Percentiles rank a stretch among this genome's conserved stretches.
phyloP scores from a whole-genome alignment of 805 yeast genomes.

The Metschnikowia shivogae region DNA sequence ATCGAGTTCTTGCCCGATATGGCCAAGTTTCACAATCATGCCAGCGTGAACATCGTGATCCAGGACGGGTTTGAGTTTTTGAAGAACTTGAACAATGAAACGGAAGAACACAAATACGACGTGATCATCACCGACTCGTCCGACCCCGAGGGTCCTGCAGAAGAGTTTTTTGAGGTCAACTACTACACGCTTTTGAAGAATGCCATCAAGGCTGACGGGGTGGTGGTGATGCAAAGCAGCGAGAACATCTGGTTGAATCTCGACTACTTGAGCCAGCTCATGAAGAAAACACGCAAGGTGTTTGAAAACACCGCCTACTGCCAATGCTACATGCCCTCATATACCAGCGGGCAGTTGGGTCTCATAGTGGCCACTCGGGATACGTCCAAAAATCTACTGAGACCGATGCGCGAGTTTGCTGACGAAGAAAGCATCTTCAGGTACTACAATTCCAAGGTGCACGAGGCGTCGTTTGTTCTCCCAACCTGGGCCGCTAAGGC shows the following conservation, averaged over 20 bases:
- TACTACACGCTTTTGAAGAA: constrained; percentile 66
- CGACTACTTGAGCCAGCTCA: constrained; percentile 45
- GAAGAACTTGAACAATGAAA: constrained; percentile 26
- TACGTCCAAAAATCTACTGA: constrained; percentile 38
- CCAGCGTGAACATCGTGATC: constrained; percentile 61
- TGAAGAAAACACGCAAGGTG: constrained; percentile 47
- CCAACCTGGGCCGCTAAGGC: constrained; percentile 71
- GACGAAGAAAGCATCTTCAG: constrained; percentile 48
- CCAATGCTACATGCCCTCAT: constrained; percentile 81
- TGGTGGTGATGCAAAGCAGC: constrained; percentile 74
- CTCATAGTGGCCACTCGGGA: constrained; percentile 68
- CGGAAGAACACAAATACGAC: constrained; percentile 55
- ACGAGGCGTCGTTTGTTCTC: constrained; percentile 66
- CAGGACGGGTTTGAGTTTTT: constrained; percentile 83
- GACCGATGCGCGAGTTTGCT: constrained; percentile 49
- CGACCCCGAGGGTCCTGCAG: constrained; percentile 96
- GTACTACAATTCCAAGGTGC: constrained; percentile 66
- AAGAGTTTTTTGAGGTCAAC: constrained; percentile 72
- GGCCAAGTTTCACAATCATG: constrained; percentile 63
- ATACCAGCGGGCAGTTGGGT: constrained; percentile 86
- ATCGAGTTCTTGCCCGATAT: constrained; percentile 71
- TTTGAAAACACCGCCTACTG: constrained; percentile 62
- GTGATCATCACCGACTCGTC: constrained; percentile 88
- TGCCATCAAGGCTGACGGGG: constrained; percentile 59
- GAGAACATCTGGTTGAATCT: constrained; percentile 77